A percentile compares a stretch with the other conserved stretches of the same genome.
These are phyloP conservation scores for Schizosaccharomyces octosporus DNA, from an alignment of 805 yeast species.

Conservation along the genomic window DNA sequence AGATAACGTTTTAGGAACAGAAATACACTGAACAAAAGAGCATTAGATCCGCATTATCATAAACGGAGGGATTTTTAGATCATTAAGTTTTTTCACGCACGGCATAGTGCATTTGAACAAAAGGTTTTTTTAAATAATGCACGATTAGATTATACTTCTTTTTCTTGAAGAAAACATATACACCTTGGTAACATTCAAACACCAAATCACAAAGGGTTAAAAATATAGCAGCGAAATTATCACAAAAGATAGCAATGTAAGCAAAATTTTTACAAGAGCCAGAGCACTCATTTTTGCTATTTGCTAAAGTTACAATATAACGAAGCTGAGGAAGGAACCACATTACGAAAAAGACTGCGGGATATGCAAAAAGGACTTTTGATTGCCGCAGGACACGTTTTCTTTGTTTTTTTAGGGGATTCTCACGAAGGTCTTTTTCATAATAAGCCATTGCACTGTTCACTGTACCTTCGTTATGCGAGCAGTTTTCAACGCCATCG, in stretches of 20 bases:
- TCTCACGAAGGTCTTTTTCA: background rate
- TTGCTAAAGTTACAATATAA: background rate
- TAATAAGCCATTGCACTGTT: background rate
- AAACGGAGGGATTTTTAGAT: too few relatives aligned
- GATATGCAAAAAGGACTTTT: background rate
- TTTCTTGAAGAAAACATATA: too few relatives aligned
- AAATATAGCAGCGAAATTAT: background rate
- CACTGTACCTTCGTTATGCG: background rate
- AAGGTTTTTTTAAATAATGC: too few relatives aligned
- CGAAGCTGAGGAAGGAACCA: background rate
- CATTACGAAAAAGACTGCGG: background rate
- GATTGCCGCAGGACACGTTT: background rate
- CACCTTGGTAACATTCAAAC: background rate
- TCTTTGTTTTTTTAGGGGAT: background rate
- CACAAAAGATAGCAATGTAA: background rate
- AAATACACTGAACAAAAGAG: too few relatives aligned
- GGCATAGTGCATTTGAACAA: too few relatives aligned
- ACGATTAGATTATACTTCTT: too few relatives aligned
- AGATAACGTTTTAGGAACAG: too few relatives aligned
- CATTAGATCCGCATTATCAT: too few relatives aligned
- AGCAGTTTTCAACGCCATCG: too few relatives aligned
- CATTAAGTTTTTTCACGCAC: too few relatives aligned
- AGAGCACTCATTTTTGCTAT: background rate
- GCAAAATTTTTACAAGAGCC: background rate
- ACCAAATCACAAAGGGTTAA: background rate